Base-by-base conservation (phyloP, 768 basidiomycete genomes). In the Mycena indigotica region DNA sequence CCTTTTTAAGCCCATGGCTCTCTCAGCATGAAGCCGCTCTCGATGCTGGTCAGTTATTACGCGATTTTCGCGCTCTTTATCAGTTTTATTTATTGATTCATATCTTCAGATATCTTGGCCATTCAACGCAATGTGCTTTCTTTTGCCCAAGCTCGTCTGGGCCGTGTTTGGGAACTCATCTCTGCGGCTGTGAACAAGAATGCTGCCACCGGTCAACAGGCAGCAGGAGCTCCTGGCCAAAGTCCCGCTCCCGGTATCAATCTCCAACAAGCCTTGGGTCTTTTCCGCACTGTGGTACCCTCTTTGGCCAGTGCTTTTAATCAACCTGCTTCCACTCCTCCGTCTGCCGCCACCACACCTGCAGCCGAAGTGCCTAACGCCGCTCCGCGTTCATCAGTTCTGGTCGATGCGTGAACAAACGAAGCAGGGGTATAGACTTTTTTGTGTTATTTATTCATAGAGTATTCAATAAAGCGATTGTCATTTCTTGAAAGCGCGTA, bases 1-100 rank as follows among this genome's bases (percentile, higher is more conserved):
- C 76, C 8, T 84, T 83, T 67, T 61, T 90, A 3, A 77, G 83
- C 51, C 88, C 89, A 1, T 88, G 84, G 73, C 77, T 85, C 66
- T 58, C 66, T 52, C 73, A 73, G 56, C 83, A 89, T 64, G 87
- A 89, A 65, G 75, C 72, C 16, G 77, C 82, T 13, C 73, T 90
- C 25, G 88, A 91, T 64, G 78, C 77, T 3, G 75, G 82, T 54
- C 46, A 48, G 25, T 48, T n/a, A n/a, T 29, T 29, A 28, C 28
- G 24, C 28, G 19, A 6, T 16, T n/a, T 49, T 38, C 8, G 16
- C 41, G 41, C 15, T 1, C n/a, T 55, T 5, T 19, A 13, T 17
- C 21, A 19, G 4, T 23, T 19, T 28, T 24, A 49, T 6, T 13
- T 19, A 12, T 51, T 61, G 12, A 57, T 16, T 21, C 15, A 28